These are phyloP conservation scores for Boletus sensibilis DNA, from an alignment of 768 basidiomycete genomes.

Conservation along the genomic window DNA sequence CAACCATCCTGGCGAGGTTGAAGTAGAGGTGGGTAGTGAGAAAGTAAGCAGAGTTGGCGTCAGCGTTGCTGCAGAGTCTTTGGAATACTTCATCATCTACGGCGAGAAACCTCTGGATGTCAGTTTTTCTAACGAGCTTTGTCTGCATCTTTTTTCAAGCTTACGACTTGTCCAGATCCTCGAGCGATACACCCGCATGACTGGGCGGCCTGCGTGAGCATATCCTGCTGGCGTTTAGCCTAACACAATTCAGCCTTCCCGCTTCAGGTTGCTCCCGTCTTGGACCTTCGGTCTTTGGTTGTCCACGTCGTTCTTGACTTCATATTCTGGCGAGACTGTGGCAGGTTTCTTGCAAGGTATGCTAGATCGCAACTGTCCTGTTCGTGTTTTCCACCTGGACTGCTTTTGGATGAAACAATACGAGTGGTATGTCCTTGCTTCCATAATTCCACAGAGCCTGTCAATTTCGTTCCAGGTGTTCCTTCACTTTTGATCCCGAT, in stretches of 20 bases:
- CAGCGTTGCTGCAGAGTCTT: conserved; percentile 56
- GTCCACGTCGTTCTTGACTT: conserved; percentile 74
- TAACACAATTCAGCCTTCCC: neutral
- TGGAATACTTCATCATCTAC: conserved; percentile 74
- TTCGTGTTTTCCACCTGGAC: conserved; percentile 74
- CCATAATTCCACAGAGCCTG: neutral
- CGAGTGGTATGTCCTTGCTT: conserved; percentile 47
- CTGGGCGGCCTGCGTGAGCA: conserved; percentile 19
- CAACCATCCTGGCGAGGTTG: conserved; percentile 74
- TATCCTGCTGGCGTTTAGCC: neutral
- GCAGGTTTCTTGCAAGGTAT: conserved; percentile 70
- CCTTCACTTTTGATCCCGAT: conserved; percentile 75
- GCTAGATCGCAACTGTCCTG: conserved; percentile 57
- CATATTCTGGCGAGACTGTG: conserved; percentile 66
- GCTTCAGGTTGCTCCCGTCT: conserved; percentile 55
- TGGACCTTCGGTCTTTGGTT: conserved; percentile 82
- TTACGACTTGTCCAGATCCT: conserved; percentile 13
- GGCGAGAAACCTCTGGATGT: conserved; percentile 62
- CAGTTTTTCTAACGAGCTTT: neutral
- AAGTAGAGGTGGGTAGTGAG: conserved; percentile 69
- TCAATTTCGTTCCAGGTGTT: conserved; percentile 48
- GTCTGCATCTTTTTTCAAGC: neutral
- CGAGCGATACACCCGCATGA: conserved; percentile 22
- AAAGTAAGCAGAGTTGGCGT: conserved; percentile 63
- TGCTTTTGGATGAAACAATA: conserved; percentile 79